A percentile compares a stretch with the other conserved stretches of the same genome.
Evolutionary conservation across 176 grass and related monocot species (phyloP).

Genomic region (Leersia perrieri): DNA sequence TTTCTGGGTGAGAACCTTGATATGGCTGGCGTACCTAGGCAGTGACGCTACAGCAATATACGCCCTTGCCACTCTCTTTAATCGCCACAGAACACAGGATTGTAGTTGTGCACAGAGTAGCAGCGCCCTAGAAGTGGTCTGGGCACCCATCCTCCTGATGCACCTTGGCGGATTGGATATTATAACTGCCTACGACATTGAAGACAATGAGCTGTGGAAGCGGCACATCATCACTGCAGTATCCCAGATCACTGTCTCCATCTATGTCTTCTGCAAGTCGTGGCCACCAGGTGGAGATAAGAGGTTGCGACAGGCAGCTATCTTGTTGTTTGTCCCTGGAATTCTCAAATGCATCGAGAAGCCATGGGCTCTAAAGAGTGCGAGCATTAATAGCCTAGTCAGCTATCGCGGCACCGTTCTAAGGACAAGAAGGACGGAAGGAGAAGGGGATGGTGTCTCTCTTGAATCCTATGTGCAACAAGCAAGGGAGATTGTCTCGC

Average conservation of each 20-base stretch:
- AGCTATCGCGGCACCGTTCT: neutral
- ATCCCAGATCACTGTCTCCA: no score
- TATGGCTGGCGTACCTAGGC: no score
- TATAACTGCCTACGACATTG: no score
- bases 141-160: neutral
- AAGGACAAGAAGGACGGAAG: neutral
- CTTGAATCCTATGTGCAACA: neutral
- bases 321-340: neutral
- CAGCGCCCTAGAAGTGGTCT: neutral
- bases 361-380: neutral
- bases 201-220: neutral
- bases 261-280: no score
- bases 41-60: no score
- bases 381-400: neutral
- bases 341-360: constrained; percentile 5
- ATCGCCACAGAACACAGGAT: neutral
- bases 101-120: neutral
- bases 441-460: neutral
- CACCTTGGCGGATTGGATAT: neutral
- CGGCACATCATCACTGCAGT: neutral
- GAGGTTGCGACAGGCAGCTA: no score
- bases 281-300: no score
- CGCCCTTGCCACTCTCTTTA: no score
- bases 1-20: no score
- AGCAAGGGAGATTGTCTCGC: neutral